Evolutionary conservation across 495 filamentous ascomycete genomes (phyloP).

Genomic region (Aspergillus baeticus): DNA sequence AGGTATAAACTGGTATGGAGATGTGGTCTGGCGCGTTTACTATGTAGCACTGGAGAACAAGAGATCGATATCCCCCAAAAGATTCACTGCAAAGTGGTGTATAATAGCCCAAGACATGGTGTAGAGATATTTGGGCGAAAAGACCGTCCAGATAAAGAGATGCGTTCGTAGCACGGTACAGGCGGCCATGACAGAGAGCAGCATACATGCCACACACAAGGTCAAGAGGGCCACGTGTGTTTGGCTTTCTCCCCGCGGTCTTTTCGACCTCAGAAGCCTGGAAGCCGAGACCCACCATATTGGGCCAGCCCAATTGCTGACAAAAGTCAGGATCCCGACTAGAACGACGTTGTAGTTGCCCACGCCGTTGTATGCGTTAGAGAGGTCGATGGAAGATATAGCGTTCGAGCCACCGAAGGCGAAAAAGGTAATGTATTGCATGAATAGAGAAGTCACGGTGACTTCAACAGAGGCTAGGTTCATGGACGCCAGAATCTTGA

Average conservation of each 20-base stretch:
- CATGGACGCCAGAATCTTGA: conserved; percentile 48
- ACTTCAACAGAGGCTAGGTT: conserved; percentile 53
- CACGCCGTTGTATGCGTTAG: conserved; percentile 81
- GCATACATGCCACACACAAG: conserved; percentile 57
- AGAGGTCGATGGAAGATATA: conserved; percentile 84
- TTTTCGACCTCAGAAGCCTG: conserved; percentile 50
- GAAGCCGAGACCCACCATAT: conserved; percentile 78
- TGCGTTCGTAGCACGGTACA: conserved; percentile 83
- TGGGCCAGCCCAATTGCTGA: conserved; percentile 87
- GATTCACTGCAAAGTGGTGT: conserved; percentile 73
- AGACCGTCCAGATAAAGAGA: conserved; percentile 98
- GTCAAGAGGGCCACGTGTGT: conserved; percentile 61
- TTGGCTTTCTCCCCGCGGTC: conserved; percentile 16
- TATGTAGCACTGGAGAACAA: background rate
- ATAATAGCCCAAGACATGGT: conserved; percentile 80
- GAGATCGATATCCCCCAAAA: conserved; percentile 33
- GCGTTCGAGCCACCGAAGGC: conserved; percentile 89
- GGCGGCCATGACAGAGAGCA: conserved; percentile 79
- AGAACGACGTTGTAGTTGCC: conserved; percentile 61
- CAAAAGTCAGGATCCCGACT: conserved; percentile 79
- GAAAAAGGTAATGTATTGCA: conserved; percentile 81
- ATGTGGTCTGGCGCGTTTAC: background rate
- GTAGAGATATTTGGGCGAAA: conserved; percentile 95
- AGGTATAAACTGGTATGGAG: no score
- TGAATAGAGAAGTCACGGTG: conserved; percentile 61